These are phyloP conservation scores for Paraphaeosphaeria minitans DNA, from an alignment of 2,329 filamentous ascomycete species.

Conservation along the genomic window DNA sequence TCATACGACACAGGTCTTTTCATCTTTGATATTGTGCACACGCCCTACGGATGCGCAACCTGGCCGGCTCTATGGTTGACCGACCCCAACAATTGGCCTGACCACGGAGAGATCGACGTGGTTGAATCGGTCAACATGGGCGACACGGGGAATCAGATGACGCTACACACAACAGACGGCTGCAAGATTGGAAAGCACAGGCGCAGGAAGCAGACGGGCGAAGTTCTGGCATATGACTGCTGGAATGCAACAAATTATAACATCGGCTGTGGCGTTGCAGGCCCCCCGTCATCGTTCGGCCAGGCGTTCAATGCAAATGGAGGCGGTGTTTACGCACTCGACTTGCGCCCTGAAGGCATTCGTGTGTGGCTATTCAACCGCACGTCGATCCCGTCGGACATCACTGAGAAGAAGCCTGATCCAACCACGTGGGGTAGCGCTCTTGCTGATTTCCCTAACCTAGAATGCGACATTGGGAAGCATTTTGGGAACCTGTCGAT, in stretches of 20 bases:
- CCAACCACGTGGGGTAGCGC: constrained; percentile 26
- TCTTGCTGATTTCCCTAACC: constrained; percentile 43
- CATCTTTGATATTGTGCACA: constrained; percentile 36
- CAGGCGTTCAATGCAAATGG: constrained; percentile 31
- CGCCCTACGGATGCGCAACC: constrained; percentile 28
- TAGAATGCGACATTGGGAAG: constrained; percentile 51
- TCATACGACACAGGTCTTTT: constrained; percentile 32
- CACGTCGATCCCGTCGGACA: constrained; percentile 17
- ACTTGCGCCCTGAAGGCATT: constrained; percentile 43
- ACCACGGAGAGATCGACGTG: constrained; percentile 37
- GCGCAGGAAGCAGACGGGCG: constrained; percentile 50
- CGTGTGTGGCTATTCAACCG: constrained; percentile 49
- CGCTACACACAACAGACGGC: constrained; percentile 33
- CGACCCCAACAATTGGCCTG: constrained; percentile 35
- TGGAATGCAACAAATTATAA: constrained; percentile 25
- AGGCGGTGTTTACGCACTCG: constrained; percentile 45
- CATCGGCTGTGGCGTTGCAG: constrained; percentile 42
- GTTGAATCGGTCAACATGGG: constrained; percentile 34
- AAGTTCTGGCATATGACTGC: constrained; percentile 52
- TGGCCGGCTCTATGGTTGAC: constrained; percentile 39
- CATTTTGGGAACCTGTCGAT: constrained; percentile 33
- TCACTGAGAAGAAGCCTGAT: constrained; percentile 19
- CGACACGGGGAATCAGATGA: constrained; percentile 29
- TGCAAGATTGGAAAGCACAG: constrained; percentile 22
- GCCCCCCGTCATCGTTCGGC: constrained; percentile 26